A percentile compares a stretch with the other conserved stretches of the same genome.
phyloP scores from a whole-genome alignment of 805 yeast species.

The Lachancea sp. region DNA sequence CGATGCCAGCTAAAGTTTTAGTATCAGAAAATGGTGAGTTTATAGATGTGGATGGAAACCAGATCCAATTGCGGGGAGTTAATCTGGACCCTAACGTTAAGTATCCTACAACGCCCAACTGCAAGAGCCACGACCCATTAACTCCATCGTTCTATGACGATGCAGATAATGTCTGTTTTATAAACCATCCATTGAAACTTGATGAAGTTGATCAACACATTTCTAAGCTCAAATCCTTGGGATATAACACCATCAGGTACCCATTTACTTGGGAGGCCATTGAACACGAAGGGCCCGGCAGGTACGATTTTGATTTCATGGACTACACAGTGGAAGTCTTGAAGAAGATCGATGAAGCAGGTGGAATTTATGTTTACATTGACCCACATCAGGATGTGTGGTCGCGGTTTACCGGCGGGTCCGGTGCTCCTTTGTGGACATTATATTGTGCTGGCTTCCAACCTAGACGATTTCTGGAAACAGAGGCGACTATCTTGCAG shows the following conservation, averaged over 20 bases:
- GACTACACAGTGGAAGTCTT: slow-evolving; percentile 62
- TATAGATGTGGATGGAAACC: slow-evolving; percentile 48
- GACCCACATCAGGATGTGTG: slow-evolving; percentile 95
- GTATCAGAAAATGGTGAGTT: slow-evolving; percentile 52
- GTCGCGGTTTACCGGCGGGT: slow-evolving; percentile 84
- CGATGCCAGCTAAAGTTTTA: slow-evolving; percentile 25
- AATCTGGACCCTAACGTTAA: slow-evolving; percentile 74
- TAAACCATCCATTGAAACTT: slow-evolving; percentile 73
- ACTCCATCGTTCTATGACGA: slow-evolving; percentile 47
- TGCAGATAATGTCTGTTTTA: slow-evolving; percentile 74
- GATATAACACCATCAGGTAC: slow-evolving; percentile 72
- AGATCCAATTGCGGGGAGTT: slow-evolving; percentile 67
- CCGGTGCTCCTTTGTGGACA: slow-evolving; percentile 95
- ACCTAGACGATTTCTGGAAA: slow-evolving; percentile 60
- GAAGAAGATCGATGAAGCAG: slow-evolving; percentile 49
- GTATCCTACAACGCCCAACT: slow-evolving; percentile 53
- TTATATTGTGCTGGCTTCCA: slow-evolving; percentile 81
- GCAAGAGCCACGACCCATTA: slow-evolving; percentile 35
- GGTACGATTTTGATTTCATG: slow-evolving; percentile 70
- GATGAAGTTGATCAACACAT: slow-evolving; percentile 68
- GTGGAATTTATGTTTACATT: slow-evolving; percentile 70
- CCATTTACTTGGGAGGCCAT: slow-evolving; percentile 87
- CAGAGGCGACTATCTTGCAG: slow-evolving; percentile 79
- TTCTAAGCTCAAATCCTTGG: slow-evolving; percentile 65
- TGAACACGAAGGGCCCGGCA: slow-evolving; percentile 82